Percentiles rank a stretch among this genome's conserved stretches.
These are phyloP conservation scores for Pythium coloratum DNA, from an alignment of 352 stramenopile species.

Conservation along the genomic window DNA sequence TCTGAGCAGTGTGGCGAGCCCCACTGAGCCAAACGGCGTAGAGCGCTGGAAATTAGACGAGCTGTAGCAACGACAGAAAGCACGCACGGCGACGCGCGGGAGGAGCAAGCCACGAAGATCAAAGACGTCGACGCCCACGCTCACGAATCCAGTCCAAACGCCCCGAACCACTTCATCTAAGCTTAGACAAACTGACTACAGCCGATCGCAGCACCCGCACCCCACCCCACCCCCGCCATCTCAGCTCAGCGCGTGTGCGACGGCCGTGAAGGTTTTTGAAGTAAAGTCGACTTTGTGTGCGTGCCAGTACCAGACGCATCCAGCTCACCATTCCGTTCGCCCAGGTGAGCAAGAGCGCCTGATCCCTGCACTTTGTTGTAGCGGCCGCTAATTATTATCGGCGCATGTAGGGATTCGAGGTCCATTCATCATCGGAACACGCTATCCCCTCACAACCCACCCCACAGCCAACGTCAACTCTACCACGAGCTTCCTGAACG, in stretches of 20 bases:
- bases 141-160: background rate
- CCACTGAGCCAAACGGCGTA: background rate
- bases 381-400: background rate
- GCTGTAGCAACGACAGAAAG: slow-evolving; percentile 1
- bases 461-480: background rate
- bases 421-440: background rate
- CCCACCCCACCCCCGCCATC: background rate
- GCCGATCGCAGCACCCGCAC: background rate
- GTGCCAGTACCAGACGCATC: slow-evolving; percentile 6
- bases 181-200: background rate
- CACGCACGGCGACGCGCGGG: background rate
- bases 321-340: background rate
- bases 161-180: background rate
- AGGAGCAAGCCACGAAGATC: slow-evolving; percentile 1
- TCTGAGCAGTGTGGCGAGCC: background rate
- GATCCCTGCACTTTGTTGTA: background rate
- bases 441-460: background rate
- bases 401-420: background rate
- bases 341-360: slow-evolving; percentile 1
- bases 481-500: background rate
- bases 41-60: slow-evolving; percentile 1
- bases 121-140: background rate
- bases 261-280: background rate
- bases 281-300: background rate
- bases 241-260: background rate